A percentile compares a stretch with the other conserved stretches of the same genome.
These are phyloP conservation scores for Candida anglica DNA, from an alignment of 805 yeast species.

Conservation along the genomic window DNA sequence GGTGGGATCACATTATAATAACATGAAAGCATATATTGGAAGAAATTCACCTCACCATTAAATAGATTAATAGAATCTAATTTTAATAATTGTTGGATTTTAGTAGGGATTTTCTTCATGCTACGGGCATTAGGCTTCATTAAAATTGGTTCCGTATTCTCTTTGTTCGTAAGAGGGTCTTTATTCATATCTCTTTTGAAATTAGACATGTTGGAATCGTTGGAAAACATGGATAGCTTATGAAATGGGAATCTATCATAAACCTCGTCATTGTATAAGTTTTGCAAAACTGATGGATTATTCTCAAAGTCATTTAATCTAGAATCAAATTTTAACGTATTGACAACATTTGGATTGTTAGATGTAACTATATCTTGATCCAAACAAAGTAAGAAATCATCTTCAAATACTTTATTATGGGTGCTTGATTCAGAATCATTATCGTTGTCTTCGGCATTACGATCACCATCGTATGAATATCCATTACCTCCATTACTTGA, in stretches of 20 bases:
- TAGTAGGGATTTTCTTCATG: conserved; percentile 26
- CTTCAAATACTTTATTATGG: conserved; percentile 15
- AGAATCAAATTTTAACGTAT: conserved; percentile 9
- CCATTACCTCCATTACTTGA: background rate
- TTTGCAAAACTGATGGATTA: background rate
- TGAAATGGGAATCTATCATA: conserved; percentile 33
- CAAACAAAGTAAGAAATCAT: conserved; percentile 29
- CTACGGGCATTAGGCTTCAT: conserved; percentile 18
- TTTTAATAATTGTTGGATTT: conserved; percentile 32
- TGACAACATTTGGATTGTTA: conserved; percentile 10
- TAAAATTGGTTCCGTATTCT: conserved; percentile 9
- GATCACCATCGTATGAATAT: background rate
- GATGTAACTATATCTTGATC: conserved; percentile 33
- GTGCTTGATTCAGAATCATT: conserved; percentile 6
- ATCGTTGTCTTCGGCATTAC: conserved; percentile 5
- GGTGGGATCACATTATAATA: conserved; percentile 32
- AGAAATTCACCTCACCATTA: conserved; percentile 25
- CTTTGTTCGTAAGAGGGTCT: conserved; percentile 1
- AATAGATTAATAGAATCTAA: conserved; percentile 27
- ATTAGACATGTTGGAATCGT: conserved; percentile 34
- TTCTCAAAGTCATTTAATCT: conserved; percentile 10
- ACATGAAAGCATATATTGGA: conserved; percentile 37
- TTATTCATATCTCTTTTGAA: conserved; percentile 18
- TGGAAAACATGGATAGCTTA: conserved; percentile 26
- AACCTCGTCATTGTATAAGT: conserved; percentile 7